Percentiles rank a stretch among this genome's conserved stretches.
Evolutionary conservation across 805 yeast species (phyloP).

Genomic region (Metschnikowia orientalis): DNA sequence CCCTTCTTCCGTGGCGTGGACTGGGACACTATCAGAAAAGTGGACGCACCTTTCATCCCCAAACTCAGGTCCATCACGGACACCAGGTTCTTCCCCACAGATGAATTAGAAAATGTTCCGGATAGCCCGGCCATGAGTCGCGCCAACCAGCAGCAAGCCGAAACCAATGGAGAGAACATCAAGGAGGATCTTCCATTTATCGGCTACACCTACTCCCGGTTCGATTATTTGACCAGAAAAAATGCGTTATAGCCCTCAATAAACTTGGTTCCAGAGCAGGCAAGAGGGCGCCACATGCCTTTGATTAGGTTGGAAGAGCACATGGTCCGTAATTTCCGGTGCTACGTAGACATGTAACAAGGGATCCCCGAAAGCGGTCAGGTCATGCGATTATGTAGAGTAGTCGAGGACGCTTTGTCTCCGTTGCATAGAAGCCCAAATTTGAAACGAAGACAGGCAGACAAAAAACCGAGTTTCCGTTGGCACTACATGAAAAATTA

Average conservation of each 20-base stretch:
- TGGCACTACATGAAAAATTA: too few species aligned
- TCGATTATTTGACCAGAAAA: slow-evolving; percentile 83
- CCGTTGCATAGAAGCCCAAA: too few species aligned
- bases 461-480: too few species aligned
- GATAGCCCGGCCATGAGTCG: slow-evolving; percentile 62
- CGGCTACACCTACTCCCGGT: slow-evolving; percentile 93
- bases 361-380: too few species aligned
- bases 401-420: too few species aligned
- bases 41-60: slow-evolving; percentile 92
- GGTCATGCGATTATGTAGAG: too few species aligned
- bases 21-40: slow-evolving; percentile 84
- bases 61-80: slow-evolving; percentile 89
- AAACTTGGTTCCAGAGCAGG: neutral
- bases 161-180: slow-evolving; percentile 43
- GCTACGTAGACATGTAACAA: too few species aligned
- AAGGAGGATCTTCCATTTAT: slow-evolving; percentile 94
- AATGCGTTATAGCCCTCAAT: slow-evolving; percentile 41
- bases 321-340: too few species aligned
- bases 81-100: slow-evolving; percentile 96
- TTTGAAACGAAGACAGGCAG: too few species aligned
- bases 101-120: slow-evolving; percentile 91
- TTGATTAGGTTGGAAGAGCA: too few species aligned
- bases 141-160: slow-evolving; percentile 64
- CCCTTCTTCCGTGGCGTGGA: slow-evolving; percentile 95
- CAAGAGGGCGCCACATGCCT: too few species aligned